phyloP scores from a whole-genome alignment of 2,329 filamentous ascomycete genomes.

The Lachnellula subtilissima region DNA sequence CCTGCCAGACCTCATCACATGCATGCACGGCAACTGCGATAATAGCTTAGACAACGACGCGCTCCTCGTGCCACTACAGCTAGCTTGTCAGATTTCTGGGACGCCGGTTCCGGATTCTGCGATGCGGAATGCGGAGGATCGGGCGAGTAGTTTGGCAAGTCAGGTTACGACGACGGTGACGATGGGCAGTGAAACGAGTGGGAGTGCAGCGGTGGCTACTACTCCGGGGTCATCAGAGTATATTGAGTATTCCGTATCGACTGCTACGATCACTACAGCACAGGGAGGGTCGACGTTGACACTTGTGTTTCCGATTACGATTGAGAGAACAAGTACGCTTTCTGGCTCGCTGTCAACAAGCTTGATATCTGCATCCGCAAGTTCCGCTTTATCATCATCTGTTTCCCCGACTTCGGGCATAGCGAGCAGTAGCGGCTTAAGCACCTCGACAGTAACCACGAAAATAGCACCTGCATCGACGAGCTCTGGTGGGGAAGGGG shows the following conservation, averaged over 20 bases:
- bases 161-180: conserved; percentile 23
- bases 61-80: conserved; percentile 32
- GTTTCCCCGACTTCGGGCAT: neutral
- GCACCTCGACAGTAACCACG: neutral
- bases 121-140: conserved; percentile 31
- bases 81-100: conserved; percentile 31
- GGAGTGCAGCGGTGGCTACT: conserved; percentile 3
- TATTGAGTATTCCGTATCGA: neutral
- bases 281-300: conserved; percentile 4
- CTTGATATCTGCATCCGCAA: neutral
- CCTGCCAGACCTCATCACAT: conserved; percentile 35
- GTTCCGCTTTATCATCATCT: neutral
- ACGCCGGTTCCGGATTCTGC: conserved; percentile 31
- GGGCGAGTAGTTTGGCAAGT: conserved; percentile 16
- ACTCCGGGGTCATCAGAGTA: neutral
- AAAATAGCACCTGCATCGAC: conserved; percentile 1
- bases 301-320: conserved; percentile 11
- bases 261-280: conserved; percentile 7
- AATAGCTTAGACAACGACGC: conserved; percentile 30
- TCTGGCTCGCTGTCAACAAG: conserved; percentile 1
- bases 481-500: conserved; percentile 6
- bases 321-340: conserved; percentile 10
- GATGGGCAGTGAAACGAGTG: conserved; percentile 3
- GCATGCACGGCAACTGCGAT: conserved; percentile 37
- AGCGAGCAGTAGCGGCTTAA: neutral